Conservation (phyloP, 495 filamentous ascomycete species). For the Annulohypoxylon bovei region DNA sequence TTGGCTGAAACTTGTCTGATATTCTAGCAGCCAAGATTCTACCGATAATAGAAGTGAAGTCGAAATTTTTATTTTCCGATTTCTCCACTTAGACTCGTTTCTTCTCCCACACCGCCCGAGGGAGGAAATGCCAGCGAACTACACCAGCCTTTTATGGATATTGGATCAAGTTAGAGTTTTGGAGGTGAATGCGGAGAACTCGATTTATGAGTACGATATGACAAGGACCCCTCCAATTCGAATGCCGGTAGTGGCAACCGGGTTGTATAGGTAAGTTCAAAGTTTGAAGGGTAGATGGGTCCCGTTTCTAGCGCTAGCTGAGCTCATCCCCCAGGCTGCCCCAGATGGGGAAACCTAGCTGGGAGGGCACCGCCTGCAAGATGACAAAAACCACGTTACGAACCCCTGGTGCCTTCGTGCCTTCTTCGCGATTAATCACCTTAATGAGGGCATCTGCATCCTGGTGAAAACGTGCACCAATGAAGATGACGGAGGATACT, state of each 20-base stretch:
- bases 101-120: neutral
- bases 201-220: neutral
- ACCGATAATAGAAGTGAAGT: neutral
- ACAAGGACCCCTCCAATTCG: slow-evolving; percentile 1
- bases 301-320: neutral
- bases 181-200: slow-evolving; percentile 9
- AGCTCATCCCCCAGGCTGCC: neutral
- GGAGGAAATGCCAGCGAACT: neutral
- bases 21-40: neutral
- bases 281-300: neutral
- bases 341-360: neutral
- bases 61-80: neutral
- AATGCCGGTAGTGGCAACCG: neutral
- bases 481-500: neutral
- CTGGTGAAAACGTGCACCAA: neutral
- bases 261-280: neutral
- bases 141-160: neutral
- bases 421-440: neutral
- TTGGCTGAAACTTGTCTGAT: neutral
- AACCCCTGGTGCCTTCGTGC: neutral
- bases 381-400: neutral
- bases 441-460: neutral
- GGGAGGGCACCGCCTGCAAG: neutral
- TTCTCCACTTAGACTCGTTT: neutral
- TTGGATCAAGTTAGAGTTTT: neutral